Evolutionary conservation across 1,139 yeast species (phyloP).

Genomic region (Kazachstania sp.): DNA sequence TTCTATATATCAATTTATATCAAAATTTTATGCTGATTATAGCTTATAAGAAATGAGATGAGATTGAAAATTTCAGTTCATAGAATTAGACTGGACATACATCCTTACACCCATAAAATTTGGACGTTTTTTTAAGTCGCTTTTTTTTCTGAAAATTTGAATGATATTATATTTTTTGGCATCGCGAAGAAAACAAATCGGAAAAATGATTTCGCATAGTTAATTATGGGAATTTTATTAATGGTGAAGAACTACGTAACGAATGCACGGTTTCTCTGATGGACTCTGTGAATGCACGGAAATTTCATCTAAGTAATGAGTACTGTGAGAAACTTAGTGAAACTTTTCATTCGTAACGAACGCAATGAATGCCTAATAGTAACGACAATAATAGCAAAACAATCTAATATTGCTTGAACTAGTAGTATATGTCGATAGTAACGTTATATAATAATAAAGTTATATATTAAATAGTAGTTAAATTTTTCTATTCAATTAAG

Average conservation of each 20-base stretch:
- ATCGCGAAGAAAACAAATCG: neutral
- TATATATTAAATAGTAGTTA: neutral
- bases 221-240: no score
- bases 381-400: neutral
- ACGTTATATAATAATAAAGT: neutral
- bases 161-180: no score
- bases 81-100: neutral
- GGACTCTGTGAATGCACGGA: neutral
- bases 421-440: neutral
- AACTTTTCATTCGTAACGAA: neutral
- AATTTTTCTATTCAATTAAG: neutral
- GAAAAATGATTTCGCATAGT: neutral
- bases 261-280: no score
- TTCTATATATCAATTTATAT: constrained; percentile 20
- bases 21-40: constrained; percentile 21
- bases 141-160: no score
- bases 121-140: neutral
- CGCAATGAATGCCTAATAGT: neutral
- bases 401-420: neutral
- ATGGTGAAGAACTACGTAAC: no score
- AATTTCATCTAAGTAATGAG: neutral
- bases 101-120: constrained; percentile 4
- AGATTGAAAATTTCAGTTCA: no score
- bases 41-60: neutral
- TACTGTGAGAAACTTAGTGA: no score